A percentile compares a stretch with the other conserved stretches of the same genome.
Conservation (phyloP, 2,329 filamentous ascomycete species). For the Pezicula radicicola region DNA sequence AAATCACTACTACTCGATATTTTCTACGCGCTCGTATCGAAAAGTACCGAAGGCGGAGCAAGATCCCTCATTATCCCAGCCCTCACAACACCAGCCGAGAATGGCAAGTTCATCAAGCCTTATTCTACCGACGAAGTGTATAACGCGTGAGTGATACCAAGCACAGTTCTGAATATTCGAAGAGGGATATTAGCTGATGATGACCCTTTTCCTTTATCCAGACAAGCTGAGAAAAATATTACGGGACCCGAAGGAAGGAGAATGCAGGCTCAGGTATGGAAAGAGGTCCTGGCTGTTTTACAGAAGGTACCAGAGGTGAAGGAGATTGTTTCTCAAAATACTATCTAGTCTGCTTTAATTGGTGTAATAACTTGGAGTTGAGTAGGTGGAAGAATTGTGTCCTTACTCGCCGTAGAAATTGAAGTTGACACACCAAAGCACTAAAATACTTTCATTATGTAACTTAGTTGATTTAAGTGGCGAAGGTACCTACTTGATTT, state of each 20-base stretch:
- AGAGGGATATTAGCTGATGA: neutral
- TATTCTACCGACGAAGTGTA: conserved; percentile 21
- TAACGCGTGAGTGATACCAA: conserved; percentile 13
- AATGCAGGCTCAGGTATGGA: conserved; percentile 23
- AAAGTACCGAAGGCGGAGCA: conserved; percentile 28
- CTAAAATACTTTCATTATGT: too few species aligned
- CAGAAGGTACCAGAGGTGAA: conserved; percentile 17
- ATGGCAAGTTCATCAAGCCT: conserved; percentile 21
- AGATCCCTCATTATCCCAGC: conserved; percentile 26
- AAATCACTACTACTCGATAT: conserved; percentile 8
- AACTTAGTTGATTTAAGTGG: too few species aligned
- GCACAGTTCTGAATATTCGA: neutral
- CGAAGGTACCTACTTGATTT: too few species aligned
- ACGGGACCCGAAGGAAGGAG: conserved; percentile 18
- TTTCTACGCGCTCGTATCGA: conserved; percentile 16
- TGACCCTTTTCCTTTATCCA: neutral
- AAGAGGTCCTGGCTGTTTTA: conserved; percentile 20
- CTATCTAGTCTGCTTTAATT: neutral
- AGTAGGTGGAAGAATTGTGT: too few species aligned
- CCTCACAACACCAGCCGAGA: conserved; percentile 19
- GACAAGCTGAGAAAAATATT: conserved; percentile 18
- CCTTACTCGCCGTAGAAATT: neutral
- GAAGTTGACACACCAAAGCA: too few species aligned
- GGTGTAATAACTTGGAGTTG: too few species aligned
- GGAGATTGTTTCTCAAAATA: conserved; percentile 7